These are phyloP conservation scores for Pseudotulostoma volvatum DNA, from an alignment of 495 filamentous ascomycete species.

Conservation along the genomic window DNA sequence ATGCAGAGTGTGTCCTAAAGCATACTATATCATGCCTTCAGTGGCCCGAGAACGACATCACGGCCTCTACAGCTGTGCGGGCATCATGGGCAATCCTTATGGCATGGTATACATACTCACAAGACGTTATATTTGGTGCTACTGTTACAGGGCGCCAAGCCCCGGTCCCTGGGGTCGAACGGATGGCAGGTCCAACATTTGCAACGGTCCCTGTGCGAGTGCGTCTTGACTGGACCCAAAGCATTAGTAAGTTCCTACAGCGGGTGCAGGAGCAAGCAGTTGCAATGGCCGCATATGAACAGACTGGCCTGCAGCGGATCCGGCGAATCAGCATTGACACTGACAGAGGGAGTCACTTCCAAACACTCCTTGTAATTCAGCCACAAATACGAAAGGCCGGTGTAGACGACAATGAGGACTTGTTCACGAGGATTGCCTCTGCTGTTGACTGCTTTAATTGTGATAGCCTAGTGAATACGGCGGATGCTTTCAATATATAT, in stretches of 20 bases:
- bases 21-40: not conserved
- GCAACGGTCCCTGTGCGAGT: slow-evolving; percentile 36
- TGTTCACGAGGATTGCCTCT: no score
- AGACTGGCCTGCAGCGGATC: slow-evolving; percentile 37
- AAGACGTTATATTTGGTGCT: slow-evolving; percentile 22
- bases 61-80: slow-evolving; percentile 14
- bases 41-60: slow-evolving; percentile 6
- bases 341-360: not conserved
- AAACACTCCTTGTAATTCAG: slow-evolving; percentile 4
- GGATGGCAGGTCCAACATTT: slow-evolving; percentile 26
- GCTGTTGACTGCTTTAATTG: no score
- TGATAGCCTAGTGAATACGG: no score
- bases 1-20: not conserved
- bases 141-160: slow-evolving; percentile 21
- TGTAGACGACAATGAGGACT: no score
- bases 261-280: slow-evolving; percentile 17
- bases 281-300: slow-evolving; percentile 24
- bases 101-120: slow-evolving; percentile 10
- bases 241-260: slow-evolving; percentile 18
- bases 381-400: no score
- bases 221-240: slow-evolving; percentile 8
- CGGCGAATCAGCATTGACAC: no score
- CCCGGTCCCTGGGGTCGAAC: slow-evolving; percentile 14
- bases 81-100: slow-evolving; percentile 23
- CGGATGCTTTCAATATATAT: slow-evolving; percentile 1